Base-by-base conservation (phyloP, 2,329 filamentous ascomycete genomes). In the Berkeleyomyces rouxiae region DNA sequence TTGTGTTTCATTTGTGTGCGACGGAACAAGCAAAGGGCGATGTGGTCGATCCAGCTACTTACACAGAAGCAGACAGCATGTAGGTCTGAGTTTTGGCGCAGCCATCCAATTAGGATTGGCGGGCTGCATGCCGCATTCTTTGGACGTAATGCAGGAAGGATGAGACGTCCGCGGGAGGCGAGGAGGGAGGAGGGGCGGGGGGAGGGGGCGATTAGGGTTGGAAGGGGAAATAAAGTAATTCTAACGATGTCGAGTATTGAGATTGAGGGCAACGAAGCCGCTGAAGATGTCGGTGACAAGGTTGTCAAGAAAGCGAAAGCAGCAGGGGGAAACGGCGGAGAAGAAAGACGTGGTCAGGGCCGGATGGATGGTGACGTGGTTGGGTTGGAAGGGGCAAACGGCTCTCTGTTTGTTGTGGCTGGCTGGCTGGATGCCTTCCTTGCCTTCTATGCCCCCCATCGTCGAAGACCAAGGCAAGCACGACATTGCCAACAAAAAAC, bases 81-180 rank as follows among this genome's bases (percentile, higher is more conserved):
- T 33, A 43, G 44, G 57, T 23, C 16, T 55, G 10, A 23, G 16
- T 43, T 51, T 63, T 31, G 33, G 53, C 33, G 37, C 44, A 42
- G 39, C 10, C 13, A 31, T 63, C 55, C 16, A 58, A 58, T 58
- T 33, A 61, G 60, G 47, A 61, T 57, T 61, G 57, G 40, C 47
- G 47, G 60, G 57, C 23, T 16, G 51, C 33, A 57, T 16, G 49
- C 46, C 49, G 47, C 60, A 44, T 61, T 61, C 40, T 51, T 61
- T 23, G 6, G 16, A 42, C 23, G 39, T 57, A 31, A 37, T 55
- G 31, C n/a, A 16, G 9, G 23, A 36, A 44, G 23, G 2, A 59
- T 36, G 49, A 39, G 49, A 55, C 31, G 33, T 31, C 43, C 11
- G 13, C 13, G 11, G 43, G 42, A 11, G 10, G 36, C 47, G 16